Evolutionary conservation across 164 flowering plant genomes (phyloP).

Genomic region (Taxillus chinensis): DNA sequence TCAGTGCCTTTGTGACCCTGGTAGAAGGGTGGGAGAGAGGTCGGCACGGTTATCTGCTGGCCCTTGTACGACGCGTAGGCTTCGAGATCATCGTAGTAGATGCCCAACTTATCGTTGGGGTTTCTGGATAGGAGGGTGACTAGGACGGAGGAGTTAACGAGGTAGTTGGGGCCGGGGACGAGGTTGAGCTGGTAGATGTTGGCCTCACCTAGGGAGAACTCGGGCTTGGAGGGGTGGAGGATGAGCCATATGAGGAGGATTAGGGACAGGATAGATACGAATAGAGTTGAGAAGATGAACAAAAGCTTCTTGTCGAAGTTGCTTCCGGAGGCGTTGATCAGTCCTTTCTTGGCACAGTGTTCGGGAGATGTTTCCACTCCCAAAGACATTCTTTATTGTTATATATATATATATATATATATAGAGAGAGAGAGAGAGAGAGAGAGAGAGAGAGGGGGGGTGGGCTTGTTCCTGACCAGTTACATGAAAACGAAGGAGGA

Average conservation of each 20-base stretch:
- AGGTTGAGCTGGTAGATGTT: slow-evolving; percentile 44
- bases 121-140: slow-evolving; percentile 39
- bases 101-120: slow-evolving; percentile 46
- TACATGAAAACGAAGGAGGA: no score
- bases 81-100: slow-evolving; percentile 44
- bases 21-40: slow-evolving; percentile 44
- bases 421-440: no score
- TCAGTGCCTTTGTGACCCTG: slow-evolving; percentile 40
- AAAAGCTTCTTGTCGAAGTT: slow-evolving; percentile 34
- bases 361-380: slow-evolving; percentile 19
- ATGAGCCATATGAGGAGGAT: slow-evolving; percentile 39
- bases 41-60: slow-evolving; percentile 36
- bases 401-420: no score
- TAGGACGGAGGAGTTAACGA: slow-evolving; percentile 51
- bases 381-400: slow-evolving; percentile 33
- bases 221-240: slow-evolving; percentile 50
- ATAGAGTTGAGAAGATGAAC: slow-evolving; percentile 22
- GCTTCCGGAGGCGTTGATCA: neutral
- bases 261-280: slow-evolving; percentile 24
- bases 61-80: slow-evolving; percentile 47
- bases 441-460: no score
- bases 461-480: no score
- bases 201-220: slow-evolving; percentile 37
- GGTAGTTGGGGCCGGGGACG: slow-evolving; percentile 19
- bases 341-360: slow-evolving; percentile 41